Percentiles rank a stretch among this genome's conserved stretches.
Conservation (phyloP, 2,329 filamentous ascomycete genomes). For the Pochonia chlamydosporia region DNA sequence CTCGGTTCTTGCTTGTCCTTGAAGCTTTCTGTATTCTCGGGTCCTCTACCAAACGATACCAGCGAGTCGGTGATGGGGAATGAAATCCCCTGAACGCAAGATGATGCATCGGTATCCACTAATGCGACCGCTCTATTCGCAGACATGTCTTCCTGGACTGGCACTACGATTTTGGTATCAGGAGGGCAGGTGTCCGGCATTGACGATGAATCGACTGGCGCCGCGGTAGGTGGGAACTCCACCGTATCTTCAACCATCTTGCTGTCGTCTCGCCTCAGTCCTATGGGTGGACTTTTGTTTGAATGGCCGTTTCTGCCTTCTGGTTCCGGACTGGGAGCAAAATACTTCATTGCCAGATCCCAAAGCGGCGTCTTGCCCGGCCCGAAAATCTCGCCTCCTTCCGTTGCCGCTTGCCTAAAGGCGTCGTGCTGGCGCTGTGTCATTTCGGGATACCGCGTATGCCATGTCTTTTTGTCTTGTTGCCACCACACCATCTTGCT, state of each 20-base stretch:
- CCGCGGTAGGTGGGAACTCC: conserved; percentile 26
- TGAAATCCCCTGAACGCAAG: conserved; percentile 55
- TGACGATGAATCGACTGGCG: conserved; percentile 18
- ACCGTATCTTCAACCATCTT: conserved; percentile 18
- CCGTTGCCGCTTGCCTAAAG: conserved; percentile 46
- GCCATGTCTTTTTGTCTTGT: conserved; percentile 49
- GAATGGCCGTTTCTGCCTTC: conserved; percentile 4
- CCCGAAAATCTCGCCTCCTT: conserved; percentile 46
- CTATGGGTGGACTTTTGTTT: not conserved
- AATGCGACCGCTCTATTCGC: conserved; percentile 52
- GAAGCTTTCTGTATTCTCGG: conserved; percentile 63
- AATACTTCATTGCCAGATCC: conserved; percentile 53
- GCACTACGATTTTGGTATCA: conserved; percentile 29
- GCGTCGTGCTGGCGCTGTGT: conserved; percentile 52
- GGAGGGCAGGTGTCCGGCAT: conserved; percentile 31
- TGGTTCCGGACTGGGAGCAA: conserved; percentile 37
- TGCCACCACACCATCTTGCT: conserved; percentile 55
- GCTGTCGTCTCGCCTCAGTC: conserved; percentile 19
- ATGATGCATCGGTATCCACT: conserved; percentile 60
- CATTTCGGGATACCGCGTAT: conserved; percentile 59
- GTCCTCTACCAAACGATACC: conserved; percentile 72
- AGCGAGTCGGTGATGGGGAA: conserved; percentile 62
- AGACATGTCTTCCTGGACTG: conserved; percentile 23
- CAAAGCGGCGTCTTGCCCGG: conserved; percentile 47
- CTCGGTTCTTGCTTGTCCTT: conserved; percentile 56